Conservation (phyloP, 257 asterid species). For the Pogostemon cablin region DNA sequence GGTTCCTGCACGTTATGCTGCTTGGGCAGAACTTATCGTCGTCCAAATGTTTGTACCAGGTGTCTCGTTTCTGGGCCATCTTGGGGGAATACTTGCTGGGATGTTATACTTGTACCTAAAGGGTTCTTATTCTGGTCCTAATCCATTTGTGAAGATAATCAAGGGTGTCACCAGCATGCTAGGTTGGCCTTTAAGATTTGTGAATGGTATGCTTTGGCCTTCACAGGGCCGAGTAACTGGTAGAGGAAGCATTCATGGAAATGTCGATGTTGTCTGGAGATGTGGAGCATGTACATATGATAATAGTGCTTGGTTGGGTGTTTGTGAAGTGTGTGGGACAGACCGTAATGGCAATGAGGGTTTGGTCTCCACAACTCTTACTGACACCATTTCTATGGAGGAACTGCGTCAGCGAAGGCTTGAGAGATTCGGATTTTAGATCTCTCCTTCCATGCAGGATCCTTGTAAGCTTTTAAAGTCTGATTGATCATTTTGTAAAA, state of each 20-base stretch:
- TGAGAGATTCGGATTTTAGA: constrained; percentile 44
- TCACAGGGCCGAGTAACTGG: constrained; percentile 45
- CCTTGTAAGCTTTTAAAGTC: too few species aligned
- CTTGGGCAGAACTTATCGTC: constrained; percentile 92
- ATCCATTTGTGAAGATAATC: constrained; percentile 46
- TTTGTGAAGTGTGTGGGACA: constrained; percentile 79
- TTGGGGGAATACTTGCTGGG: constrained; percentile 91
- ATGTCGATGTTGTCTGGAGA: constrained; percentile 56
- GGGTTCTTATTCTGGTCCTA: constrained; percentile 46
- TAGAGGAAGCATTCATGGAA: constrained; percentile 53
- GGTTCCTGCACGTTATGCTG: constrained; percentile 89
- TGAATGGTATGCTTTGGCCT: constrained; percentile 34
- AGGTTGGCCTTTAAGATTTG: constrained; percentile 64
- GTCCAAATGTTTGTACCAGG: constrained; percentile 89
- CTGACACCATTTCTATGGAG: constrained; percentile 47
- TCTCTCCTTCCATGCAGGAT: too few species aligned
- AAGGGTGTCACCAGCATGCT: constrained; percentile 45
- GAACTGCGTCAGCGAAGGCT: constrained; percentile 73
- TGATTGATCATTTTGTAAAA: too few species aligned
- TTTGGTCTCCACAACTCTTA: constrained; percentile 17
- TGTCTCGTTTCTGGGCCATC: constrained; percentile 90
- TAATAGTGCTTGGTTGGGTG: constrained; percentile 47
- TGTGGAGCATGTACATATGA: constrained; percentile 79
- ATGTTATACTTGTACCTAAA: constrained; percentile 54
- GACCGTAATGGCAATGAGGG: constrained; percentile 36